Conservation (phyloP, 495 filamentous ascomycete genomes). For the Neurospora cerealis region DNA sequence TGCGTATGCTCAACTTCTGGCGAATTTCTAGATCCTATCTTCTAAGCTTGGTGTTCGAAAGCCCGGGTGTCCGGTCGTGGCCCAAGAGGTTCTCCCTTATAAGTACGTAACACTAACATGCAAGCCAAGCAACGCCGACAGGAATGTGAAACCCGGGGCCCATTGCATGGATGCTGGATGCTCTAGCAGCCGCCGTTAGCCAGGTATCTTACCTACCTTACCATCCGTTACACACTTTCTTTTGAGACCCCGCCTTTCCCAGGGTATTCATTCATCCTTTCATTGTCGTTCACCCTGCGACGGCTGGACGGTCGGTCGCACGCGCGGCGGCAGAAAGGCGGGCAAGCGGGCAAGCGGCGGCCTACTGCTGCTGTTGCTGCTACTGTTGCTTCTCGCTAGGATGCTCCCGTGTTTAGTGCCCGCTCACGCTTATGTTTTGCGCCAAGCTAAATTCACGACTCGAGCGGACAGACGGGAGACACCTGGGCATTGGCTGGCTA, state of each 20-base stretch:
- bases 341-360: background rate
- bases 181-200: background rate
- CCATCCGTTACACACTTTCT: background rate
- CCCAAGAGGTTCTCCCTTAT: background rate
- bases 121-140: background rate
- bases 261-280: background rate
- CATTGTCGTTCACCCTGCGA: background rate
- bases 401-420: background rate
- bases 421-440: background rate
- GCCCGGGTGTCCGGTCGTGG: background rate
- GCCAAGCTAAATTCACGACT: background rate
- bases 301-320: background rate
- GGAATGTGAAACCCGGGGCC: background rate
- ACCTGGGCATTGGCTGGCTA: background rate
- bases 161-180: background rate
- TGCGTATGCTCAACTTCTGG: background rate
- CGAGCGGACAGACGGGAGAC: background rate
- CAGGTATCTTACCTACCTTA: background rate
- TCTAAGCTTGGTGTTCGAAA: background rate
- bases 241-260: background rate
- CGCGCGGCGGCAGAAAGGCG: background rate
- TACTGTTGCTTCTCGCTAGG: background rate
- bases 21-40: background rate
- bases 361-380: background rate
- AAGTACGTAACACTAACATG: background rate